Conservation (phyloP, 257 asterid genomes). For the Thymus mandschuricus region DNA sequence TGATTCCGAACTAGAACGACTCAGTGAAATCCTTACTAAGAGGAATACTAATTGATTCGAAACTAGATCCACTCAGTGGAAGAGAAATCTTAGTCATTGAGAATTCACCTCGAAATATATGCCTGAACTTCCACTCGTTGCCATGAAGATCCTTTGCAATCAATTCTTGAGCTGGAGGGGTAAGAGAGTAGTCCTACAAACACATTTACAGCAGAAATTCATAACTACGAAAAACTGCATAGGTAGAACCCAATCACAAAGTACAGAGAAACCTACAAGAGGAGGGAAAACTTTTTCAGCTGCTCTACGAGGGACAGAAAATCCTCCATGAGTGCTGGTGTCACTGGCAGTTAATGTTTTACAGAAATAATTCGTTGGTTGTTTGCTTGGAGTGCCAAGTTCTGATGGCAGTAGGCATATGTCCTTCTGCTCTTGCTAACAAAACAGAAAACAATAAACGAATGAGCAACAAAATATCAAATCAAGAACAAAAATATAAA, state of each 20-base stretch:
- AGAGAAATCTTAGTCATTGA: neutral
- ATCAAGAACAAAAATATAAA: conserved; percentile 22
- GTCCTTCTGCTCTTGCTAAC: conserved; percentile 95
- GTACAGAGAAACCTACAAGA: conserved; percentile 57
- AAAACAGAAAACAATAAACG: conserved; percentile 16
- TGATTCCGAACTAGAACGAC: neutral
- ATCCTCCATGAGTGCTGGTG: conserved; percentile 98
- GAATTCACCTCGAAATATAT: conserved; percentile 84
- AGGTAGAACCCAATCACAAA: conserved; percentile 1
- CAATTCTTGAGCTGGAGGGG: conserved; percentile 92
- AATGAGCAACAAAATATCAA: conserved; percentile 6
- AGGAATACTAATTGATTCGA: neutral
- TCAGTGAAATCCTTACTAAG: neutral
- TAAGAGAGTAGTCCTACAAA: conserved; percentile 81
- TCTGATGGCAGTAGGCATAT: conserved; percentile 84
- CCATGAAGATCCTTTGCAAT: conserved; percentile 97
- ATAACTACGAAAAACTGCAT: conserved; percentile 6
- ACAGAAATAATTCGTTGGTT: conserved; percentile 92
- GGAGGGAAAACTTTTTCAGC: conserved; percentile 99
- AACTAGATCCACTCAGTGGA: neutral
- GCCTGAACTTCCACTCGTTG: conserved; percentile 96
- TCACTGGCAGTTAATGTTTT: conserved; percentile 94
- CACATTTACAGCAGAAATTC: neutral
- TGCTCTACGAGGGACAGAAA: conserved; percentile 96
- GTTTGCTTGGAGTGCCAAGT: conserved; percentile 88